Percentiles rank a stretch among this genome's conserved stretches.
phyloP scores from a whole-genome alignment of 345 rosid genomes.

The Syzygium jambos region DNA sequence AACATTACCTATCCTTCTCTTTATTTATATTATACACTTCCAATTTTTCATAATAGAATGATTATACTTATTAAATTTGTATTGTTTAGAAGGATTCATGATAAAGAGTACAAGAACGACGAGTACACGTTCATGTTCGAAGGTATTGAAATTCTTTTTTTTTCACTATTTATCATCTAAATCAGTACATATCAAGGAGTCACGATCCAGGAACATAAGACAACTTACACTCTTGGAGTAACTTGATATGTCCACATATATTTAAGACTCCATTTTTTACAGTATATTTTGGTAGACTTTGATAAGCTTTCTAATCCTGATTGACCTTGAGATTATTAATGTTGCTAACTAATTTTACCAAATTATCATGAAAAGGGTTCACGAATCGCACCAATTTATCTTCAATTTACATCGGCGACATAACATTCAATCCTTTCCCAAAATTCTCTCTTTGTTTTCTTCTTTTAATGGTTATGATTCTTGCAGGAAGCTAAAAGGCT shows the following conservation, averaged over 20 bases:
- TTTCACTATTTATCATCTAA: neutral
- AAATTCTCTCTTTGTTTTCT: neutral
- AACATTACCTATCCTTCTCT: neutral
- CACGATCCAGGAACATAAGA: neutral
- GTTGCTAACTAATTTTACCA: neutral
- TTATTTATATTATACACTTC: neutral
- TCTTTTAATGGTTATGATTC: neutral
- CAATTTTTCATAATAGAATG: neutral
- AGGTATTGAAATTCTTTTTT: neutral
- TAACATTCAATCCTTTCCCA: neutral
- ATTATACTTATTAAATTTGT: neutral
- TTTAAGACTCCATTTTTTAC: neutral
- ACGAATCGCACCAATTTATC: conserved; percentile 57
- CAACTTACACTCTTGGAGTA: conserved; percentile 26
- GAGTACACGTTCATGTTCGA: neutral
- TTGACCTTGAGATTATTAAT: neutral
- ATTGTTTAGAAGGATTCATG: neutral
- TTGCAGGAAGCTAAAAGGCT: neutral
- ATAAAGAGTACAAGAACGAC: neutral
- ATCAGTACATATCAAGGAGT: neutral
- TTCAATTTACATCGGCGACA: conserved; percentile 72
- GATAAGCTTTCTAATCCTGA: neutral
- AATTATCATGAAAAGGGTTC: conserved; percentile 35
- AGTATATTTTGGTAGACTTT: neutral
- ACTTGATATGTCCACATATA: conserved; percentile 39